Base-by-base conservation (phyloP, 352 stramenopile genomes). In the Thalassiosira sp. region DNA sequence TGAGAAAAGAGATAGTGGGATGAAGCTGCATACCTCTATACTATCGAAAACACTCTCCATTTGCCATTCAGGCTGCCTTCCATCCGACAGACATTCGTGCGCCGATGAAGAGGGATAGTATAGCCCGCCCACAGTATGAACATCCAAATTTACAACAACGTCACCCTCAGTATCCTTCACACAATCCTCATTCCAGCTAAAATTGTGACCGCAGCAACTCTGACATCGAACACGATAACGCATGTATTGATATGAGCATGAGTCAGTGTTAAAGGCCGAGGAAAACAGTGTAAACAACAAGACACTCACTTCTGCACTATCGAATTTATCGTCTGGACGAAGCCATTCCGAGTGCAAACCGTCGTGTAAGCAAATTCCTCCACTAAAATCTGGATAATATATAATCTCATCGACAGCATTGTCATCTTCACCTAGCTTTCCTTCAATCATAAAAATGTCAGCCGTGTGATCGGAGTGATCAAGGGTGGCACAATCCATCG, bases 181-280 rank as follows among this genome's bases (percentile, higher is more conserved):
- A 15, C 61, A 70, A 22, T 52, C n/a, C 22, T 27, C 24, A 42
- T 42, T 52, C 61, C 48, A 70, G 0, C 0, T 27, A 37, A 59
- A 70, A 11, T 52, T 16, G 18, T 70, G 27, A 31, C 22, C 48
- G 25, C 61, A 70, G 46, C 61, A 70, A 56, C 16, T 22, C n/a
- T 61, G 25, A 28, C 15, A 59, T 18, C 6, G 5, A 54, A 1
- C 1, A 13, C 22, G 22, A 54, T n/a, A 27, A 27, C 11, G 15
- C 2, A n/a, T 46, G 37, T 18, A 46, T 16, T 5, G 5, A 46
- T n/a, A 46, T 5, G 33, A 5, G 11, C 3, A 16, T 52, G n/a
- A 52, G 43, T 3, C 24, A 15, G 3, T n/a, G 16, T 18, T 54
- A 54, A 54, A 20, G n/a, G 6, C 5, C 2, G n/a, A n/a, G 20